Evolutionary conservation across 352 stramenopile species (phyloP).

Genomic region (Pelagophyceae sp.): DNA sequence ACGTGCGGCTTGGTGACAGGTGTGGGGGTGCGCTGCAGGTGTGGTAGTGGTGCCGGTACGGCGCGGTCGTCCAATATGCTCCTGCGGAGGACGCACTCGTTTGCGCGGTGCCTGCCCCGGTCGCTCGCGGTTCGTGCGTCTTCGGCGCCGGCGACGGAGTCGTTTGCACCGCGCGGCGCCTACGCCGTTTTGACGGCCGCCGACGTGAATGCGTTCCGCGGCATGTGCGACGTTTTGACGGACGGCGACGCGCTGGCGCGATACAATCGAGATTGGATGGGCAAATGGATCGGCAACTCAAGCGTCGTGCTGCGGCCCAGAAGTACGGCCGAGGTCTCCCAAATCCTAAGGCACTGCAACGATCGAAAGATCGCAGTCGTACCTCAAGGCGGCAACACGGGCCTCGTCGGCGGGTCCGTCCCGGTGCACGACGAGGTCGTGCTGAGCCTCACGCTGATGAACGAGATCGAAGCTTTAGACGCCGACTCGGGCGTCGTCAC

Average conservation of each 20-base stretch:
- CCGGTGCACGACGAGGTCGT: conserved; percentile 83
- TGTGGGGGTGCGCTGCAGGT: too few relatives aligned
- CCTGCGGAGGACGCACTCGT: too few relatives aligned
- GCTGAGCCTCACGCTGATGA: conserved; percentile 78
- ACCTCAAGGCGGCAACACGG: conserved; percentile 90
- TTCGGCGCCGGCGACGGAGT: neutral
- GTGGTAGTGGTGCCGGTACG: too few relatives aligned
- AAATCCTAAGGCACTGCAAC: conserved; percentile 83
- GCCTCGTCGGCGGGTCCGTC: conserved; percentile 78
- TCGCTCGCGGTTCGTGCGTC: neutral
- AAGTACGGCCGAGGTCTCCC: conserved; percentile 52
- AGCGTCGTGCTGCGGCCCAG: neutral
- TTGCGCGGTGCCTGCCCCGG: neutral
- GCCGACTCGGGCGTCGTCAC: conserved; percentile 44
- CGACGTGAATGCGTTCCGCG: neutral
- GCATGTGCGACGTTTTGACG: neutral
- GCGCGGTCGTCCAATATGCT: too few relatives aligned
- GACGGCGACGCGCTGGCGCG: neutral
- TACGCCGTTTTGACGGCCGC: neutral
- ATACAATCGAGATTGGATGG: conserved; percentile 12
- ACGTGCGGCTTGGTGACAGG: too few relatives aligned
- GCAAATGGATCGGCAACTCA: neutral
- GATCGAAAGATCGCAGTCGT: conserved; percentile 73
- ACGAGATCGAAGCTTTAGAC: conserved; percentile 79
- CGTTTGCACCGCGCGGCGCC: neutral